These are phyloP conservation scores for Phlyctochytrium bullatum DNA, from an alignment of 192 early-diverging fungal species.

Conservation along the genomic window DNA sequence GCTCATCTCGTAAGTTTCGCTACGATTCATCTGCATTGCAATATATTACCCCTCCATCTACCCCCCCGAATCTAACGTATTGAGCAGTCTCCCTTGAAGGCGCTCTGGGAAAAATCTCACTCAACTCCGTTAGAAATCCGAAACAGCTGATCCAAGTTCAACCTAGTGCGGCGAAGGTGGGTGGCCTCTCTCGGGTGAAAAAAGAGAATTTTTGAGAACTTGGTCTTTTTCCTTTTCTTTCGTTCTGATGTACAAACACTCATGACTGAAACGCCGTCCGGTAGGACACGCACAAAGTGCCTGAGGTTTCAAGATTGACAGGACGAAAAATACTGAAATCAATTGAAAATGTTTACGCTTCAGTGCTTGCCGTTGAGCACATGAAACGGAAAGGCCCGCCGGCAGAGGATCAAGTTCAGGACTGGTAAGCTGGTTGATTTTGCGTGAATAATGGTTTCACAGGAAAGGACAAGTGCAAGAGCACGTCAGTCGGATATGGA, in stretches of 20 bases:
- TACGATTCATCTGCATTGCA: not conserved
- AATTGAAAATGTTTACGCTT: slow-evolving; percentile 78
- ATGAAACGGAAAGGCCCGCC: slow-evolving; percentile 67
- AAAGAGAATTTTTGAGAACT: slow-evolving; percentile 1
- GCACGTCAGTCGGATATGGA: slow-evolving; percentile 58
- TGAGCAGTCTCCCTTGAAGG: slow-evolving; percentile 81
- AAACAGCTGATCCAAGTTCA: slow-evolving; percentile 73
- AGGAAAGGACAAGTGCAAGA: slow-evolving; percentile 17
- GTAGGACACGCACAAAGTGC: slow-evolving; percentile 19
- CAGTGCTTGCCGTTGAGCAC: slow-evolving; percentile 80
- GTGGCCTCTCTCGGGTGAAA: too few relatives aligned
- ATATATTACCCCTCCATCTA: not conserved
- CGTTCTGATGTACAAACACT: not conserved
- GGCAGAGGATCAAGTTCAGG: slow-evolving; percentile 49
- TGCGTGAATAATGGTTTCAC: not conserved
- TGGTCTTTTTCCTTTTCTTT: too few relatives aligned
- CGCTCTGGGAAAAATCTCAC: slow-evolving; percentile 90
- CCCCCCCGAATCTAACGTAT: slow-evolving; percentile 5
- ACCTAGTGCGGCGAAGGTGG: too few relatives aligned
- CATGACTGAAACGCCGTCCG: not conserved
- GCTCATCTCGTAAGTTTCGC: slow-evolving; percentile 63
- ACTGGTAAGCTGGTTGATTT: slow-evolving; percentile 13
- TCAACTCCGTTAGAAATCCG: slow-evolving; percentile 85
- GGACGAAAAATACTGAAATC: slow-evolving; percentile 31
- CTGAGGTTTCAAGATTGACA: slow-evolving; percentile 21